Evolutionary conservation across 2,329 filamentous ascomycete genomes (phyloP).

Genomic region (Pyrenochaeta sp.): DNA sequence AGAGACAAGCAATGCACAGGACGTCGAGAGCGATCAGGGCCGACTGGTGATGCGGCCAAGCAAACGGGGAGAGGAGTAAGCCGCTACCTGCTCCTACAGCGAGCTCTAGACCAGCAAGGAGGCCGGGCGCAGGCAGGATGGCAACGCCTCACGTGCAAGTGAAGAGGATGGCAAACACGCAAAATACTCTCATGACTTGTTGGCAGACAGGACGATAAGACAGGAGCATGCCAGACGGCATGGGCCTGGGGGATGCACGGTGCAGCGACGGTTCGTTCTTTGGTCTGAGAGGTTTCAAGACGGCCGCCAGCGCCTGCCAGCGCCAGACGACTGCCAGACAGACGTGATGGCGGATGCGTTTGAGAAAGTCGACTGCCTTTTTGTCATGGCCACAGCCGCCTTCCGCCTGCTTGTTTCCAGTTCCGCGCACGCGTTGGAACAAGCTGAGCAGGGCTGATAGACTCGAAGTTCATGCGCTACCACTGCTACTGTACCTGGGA

Average conservation of each 20-base stretch:
- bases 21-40: constrained; percentile 14
- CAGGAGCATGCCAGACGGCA: not conserved
- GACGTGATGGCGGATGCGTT: constrained; percentile 9
- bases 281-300: constrained; percentile 5
- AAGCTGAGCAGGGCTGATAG: constrained; percentile 2
- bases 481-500: not conserved
- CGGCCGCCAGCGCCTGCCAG: constrained; percentile 1
- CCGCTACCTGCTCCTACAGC: not conserved
- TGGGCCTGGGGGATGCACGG: not conserved
- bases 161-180: not conserved
- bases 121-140: not conserved
- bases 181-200: not conserved
- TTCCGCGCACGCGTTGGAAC: not conserved
- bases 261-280: not conserved
- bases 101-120: constrained; percentile 3
- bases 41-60: constrained; percentile 22
- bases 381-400: not conserved
- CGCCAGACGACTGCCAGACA: constrained; percentile 2
- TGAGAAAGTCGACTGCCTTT: constrained; percentile 9
- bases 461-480: constrained; percentile 5
- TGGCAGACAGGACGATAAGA: not conserved
- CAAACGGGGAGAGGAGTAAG: constrained; percentile 11
- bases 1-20: constrained; percentile 4
- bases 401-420: not conserved
- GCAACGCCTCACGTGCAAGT: not conserved